These are phyloP conservation scores for Lachnellula arida DNA, from an alignment of 2,329 filamentous ascomycete species.

Conservation along the genomic window DNA sequence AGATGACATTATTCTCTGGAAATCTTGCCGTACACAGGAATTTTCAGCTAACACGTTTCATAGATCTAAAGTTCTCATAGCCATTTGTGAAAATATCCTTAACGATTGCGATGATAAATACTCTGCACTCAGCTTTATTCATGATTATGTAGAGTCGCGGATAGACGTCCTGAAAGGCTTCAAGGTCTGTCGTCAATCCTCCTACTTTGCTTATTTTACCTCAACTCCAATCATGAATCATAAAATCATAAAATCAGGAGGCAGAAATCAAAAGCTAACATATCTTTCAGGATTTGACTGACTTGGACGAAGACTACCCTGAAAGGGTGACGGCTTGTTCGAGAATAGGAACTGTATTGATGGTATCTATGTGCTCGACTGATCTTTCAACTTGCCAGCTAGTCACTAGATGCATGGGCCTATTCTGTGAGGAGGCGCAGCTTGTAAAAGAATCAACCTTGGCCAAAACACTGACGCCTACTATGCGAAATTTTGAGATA, in stretches of 20 bases:
- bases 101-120: conserved; percentile 23
- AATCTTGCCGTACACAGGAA: not conserved
- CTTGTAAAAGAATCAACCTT: conserved; percentile 49
- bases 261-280: conserved; percentile 5
- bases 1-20: too few species aligned
- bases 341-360: conserved; percentile 57
- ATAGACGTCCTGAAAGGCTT: conserved; percentile 43
- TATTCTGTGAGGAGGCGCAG: conserved; percentile 58
- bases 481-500: conserved; percentile 56
- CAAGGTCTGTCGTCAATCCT: conserved; percentile 33
- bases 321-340: conserved; percentile 50
- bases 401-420: conserved; percentile 56
- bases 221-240: not conserved
- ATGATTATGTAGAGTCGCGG: conserved; percentile 53
- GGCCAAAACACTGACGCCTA: conserved; percentile 45
- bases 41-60: not conserved
- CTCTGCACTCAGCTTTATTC: conserved; percentile 36
- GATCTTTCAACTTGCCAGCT: conserved; percentile 62
- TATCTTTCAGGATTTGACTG: conserved; percentile 45
- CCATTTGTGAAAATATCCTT: conserved; percentile 27
- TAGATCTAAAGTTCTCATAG: conserved; percentile 27
- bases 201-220: not conserved
- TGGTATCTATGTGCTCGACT: conserved; percentile 60
- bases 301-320: conserved; percentile 48
- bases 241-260: not conserved